Percentiles rank a stretch among this genome's conserved stretches.
Conservation (phyloP, 2,329 filamentous ascomycete genomes). For the Aureobasidium sp. region DNA sequence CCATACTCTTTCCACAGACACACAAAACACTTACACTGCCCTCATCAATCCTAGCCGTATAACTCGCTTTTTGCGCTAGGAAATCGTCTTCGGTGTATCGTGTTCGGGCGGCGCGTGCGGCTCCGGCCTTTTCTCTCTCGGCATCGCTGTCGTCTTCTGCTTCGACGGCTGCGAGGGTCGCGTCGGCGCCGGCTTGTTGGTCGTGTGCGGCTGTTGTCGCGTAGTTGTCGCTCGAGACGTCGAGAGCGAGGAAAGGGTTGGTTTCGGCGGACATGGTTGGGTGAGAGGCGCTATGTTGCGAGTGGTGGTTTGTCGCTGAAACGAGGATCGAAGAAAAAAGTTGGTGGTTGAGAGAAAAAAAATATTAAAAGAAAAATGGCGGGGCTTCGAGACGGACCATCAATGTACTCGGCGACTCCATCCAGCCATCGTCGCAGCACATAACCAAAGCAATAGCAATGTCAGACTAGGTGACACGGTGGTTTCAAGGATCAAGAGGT, state of each 20-base stretch:
- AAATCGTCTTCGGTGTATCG: slow-evolving; percentile 28
- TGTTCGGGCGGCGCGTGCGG: slow-evolving; percentile 22
- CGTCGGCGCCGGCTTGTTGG: slow-evolving; percentile 4
- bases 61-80: slow-evolving; percentile 23
- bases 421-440: too few relatives aligned
- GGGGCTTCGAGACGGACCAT: neutral
- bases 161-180: neutral
- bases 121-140: slow-evolving; percentile 11
- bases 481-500: neutral
- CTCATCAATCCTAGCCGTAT: slow-evolving; percentile 25
- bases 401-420: neutral
- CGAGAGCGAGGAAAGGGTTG: slow-evolving; percentile 24
- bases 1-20: neutral
- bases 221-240: slow-evolving; percentile 26
- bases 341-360: neutral
- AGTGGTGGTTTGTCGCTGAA: neutral
- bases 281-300: neutral
- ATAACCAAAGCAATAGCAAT: too few relatives aligned
- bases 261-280: slow-evolving; percentile 11
- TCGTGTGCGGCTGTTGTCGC: slow-evolving; percentile 24
- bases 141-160: slow-evolving; percentile 10
- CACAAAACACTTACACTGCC: slow-evolving; percentile 19
- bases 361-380: neutral
- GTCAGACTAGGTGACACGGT: too few relatives aligned
- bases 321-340: neutral